Percentiles rank a stretch among this genome's conserved stretches.
Conservation (phyloP, 106 monocot genomes). For the Vanilla planifolia region DNA sequence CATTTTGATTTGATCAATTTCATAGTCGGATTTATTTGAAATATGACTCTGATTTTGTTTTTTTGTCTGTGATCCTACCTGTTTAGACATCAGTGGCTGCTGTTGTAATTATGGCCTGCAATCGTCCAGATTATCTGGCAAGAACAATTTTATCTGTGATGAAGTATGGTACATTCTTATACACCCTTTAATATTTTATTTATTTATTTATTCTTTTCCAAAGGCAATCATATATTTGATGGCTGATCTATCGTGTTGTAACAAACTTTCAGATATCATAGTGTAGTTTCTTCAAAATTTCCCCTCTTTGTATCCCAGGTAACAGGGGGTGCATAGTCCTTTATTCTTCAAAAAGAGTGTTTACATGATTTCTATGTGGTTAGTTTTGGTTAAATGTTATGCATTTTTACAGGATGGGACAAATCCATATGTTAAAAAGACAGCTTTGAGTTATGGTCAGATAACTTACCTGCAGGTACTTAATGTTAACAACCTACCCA, state of each 20-base stretch:
- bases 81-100: slow-evolving; percentile 77
- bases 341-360: not conserved
- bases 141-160: slow-evolving; percentile 80
- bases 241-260: not conserved
- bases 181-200: slow-evolving; percentile 6
- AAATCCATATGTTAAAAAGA: slow-evolving; percentile 72
- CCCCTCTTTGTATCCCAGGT: slow-evolving; percentile 97
- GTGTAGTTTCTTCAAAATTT: slow-evolving; percentile 71
- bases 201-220: not conserved
- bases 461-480: slow-evolving; percentile 90
- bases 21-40: not conserved
- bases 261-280: slow-evolving; percentile 64
- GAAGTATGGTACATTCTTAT: slow-evolving; percentile 42
- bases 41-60: not conserved
- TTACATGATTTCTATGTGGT: not conserved
- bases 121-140: slow-evolving; percentile 86
- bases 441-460: slow-evolving; percentile 74
- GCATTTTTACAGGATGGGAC: slow-evolving; percentile 77
- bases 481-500: not conserved
- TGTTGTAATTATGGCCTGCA: slow-evolving; percentile 97
- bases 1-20: not conserved
- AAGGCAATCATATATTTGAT: not conserved
- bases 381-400: slow-evolving; percentile 5
- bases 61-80: slow-evolving; percentile 1
- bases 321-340: not conserved